Base-by-base conservation (phyloP, 2,329 filamentous ascomycete species). In the Gyromitra esculenta region DNA sequence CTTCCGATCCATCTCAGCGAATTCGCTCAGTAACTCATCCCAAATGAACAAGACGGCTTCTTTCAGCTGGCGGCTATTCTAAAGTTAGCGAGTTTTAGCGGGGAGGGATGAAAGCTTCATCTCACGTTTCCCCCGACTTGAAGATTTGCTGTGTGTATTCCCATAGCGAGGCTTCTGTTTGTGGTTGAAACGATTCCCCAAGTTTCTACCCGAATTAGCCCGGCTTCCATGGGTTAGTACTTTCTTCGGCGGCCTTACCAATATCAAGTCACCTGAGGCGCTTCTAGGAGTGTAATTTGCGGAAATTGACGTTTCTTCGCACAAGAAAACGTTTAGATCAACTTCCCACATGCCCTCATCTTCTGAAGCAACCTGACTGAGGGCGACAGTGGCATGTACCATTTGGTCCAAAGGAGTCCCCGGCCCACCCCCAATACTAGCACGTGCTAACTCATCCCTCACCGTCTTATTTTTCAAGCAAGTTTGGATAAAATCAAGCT, bases 301-400 rank as follows among this genome's bases (percentile, higher is more conserved):
- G 11, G 94, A 97, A 18, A 97, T 92, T 1, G 94, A 95, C 1
- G 93, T 95, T 84, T 98, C 95, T 84, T 99, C 96, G 0, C 94
- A 95, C 60, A 99, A 87, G 84, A 96, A 99, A 1, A 99, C 88
- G 75, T 97, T 98, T 80, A 96, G 92, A 83, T 99, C 96, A 78
- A 97, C 93, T 80, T 97, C 93, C 96, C 96, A 99, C 8, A 99
- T 85, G 6, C 92, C 93, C 84, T 97, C 93, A 82, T 98, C 96
- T 83, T 99, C 96, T 37, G 89, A 90, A 1, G 92, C 94, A 80
- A 99, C 96, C 79, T 95, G 93, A 11, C 94, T 91, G 84, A 81
- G 71, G 31, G 79, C 73, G 25, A 81, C 76, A 65, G 78, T 79
- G 39, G 80, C 79, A 64, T 77, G 78, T 2, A 81, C 77, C 75